A percentile compares a stretch with the other conserved stretches of the same genome.
phyloP scores from a whole-genome alignment of 805 yeast genomes.

The Nakazawaea laoshanensis region DNA sequence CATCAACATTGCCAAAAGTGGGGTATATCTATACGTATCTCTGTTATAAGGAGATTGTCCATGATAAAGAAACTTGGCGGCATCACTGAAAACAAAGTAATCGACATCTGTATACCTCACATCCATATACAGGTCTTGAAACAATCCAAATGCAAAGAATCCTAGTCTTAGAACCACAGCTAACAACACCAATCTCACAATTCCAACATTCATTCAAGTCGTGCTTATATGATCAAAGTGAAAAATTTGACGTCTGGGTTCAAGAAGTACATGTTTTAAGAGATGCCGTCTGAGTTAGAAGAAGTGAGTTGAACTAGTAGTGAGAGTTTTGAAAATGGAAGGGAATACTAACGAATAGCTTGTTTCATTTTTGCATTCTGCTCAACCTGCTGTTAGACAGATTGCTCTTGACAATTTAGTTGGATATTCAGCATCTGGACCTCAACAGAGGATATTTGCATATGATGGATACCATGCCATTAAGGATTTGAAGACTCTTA shows the following conservation, averaged over 20 bases:
- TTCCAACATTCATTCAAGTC: background rate
- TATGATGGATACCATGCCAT: conserved; percentile 65
- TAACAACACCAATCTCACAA: conserved; percentile 9
- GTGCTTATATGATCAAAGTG: background rate
- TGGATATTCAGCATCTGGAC: conserved; percentile 69
- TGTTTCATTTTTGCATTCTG: conserved; percentile 74
- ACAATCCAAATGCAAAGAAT: conserved; percentile 71
- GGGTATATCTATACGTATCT: conserved; percentile 91
- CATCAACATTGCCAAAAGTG: conserved; percentile 77
- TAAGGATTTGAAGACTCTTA: conserved; percentile 56
- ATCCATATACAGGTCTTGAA: conserved; percentile 74
- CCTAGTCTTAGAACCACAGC: conserved; percentile 36
- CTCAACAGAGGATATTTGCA: conserved; percentile 56
- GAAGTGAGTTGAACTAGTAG: conserved; percentile 25
- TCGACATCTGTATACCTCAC: conserved; percentile 92
- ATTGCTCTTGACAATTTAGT: conserved; percentile 81
- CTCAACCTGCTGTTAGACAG: conserved; percentile 70
- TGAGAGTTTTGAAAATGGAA: background rate
- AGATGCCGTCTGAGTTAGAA: conserved; percentile 44
- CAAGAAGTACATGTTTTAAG: background rate
- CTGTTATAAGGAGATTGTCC: conserved; percentile 67
- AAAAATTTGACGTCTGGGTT: background rate
- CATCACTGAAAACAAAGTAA: conserved; percentile 90
- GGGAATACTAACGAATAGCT: conserved; percentile 24
- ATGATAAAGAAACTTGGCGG: conserved; percentile 58